Evolutionary conservation across 345 rosid genomes (phyloP).

Genomic region (Pistacia integerrima): DNA sequence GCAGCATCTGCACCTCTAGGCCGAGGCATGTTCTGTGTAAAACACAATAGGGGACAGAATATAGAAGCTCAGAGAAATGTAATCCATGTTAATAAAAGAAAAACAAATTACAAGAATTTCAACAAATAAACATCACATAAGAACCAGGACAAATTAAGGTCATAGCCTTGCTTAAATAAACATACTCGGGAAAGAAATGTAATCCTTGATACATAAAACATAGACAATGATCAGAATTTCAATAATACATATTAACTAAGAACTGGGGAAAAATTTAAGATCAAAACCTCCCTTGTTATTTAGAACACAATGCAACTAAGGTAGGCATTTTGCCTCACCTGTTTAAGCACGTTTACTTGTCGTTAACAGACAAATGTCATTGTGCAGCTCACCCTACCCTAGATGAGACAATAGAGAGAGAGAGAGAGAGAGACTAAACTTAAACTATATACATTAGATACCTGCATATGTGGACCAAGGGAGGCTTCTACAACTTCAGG

Average conservation of each 20-base stretch:
- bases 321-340: background rate
- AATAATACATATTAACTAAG: background rate
- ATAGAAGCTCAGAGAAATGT: background rate
- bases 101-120: background rate
- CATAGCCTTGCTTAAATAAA: background rate
- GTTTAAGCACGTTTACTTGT: background rate
- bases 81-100: conserved; percentile 3
- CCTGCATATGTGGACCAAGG: conserved; percentile 99
- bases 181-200: background rate
- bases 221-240: background rate
- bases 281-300: background rate
- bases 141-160: conserved; percentile 4
- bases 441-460: conserved; percentile 22
- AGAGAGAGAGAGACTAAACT: background rate
- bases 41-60: conserved; percentile 23
- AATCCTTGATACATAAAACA: background rate
- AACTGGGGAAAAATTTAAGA: background rate
- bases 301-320: background rate
- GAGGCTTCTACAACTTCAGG: conserved; percentile 99
- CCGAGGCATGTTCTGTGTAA: conserved; percentile 90
- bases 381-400: background rate
- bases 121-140: background rate
- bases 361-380: background rate
- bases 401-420: background rate
- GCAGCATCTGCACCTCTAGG: conserved; percentile 99